Evolutionary conservation across 2,329 filamentous ascomycete genomes (phyloP), one percentile per base, ranked within the genome.

Genomic region (Pseudocercospora vitis): DNA sequence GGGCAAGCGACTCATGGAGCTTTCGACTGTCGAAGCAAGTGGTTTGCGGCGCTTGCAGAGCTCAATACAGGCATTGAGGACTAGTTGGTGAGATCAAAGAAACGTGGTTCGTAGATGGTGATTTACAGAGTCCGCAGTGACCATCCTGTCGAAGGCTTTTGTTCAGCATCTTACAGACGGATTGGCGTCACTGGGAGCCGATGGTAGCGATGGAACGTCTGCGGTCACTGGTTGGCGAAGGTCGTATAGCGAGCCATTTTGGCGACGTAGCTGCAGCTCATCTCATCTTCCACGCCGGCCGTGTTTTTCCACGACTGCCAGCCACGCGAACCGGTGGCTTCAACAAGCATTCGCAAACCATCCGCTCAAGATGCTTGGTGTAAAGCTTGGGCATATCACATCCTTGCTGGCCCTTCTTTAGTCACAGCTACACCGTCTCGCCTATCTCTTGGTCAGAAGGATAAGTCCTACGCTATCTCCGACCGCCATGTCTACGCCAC

Each of bases 291-390:
- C 11, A 35, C 9, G 32, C n/a, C n/a, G n/a, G n/a, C n/a, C n/a
- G n/a, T n/a, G n/a, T 18, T 37, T 37, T 18, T 40, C 37, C 37
- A 19, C 19, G 19, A 21, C n/a, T 4, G 12, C 37, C 37, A 21
- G 37, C 37, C 37, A 42, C 21, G 37, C 14, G 21, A 40, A 40
- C 8, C 3, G 37, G 19, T 37, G 37, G 37, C 37, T 18, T 24
- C 19, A 42, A 18, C 37, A 42, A 42, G 37, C 37, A 42, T 42
- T 29, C 26, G 19, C 37, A 19, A 42, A 42, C 11, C 37, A 21
- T 40, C 37, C 11, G 16, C 11, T 26, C 19, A 24, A 42, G 37
- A 12, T 42, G 11, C 37, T 42, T 42, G 37, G 37, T n/a, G n/a
- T 42, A 42, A 42, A 42, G 37, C 37, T 42, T 42, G 21, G 7